Evolutionary conservation across 768 basidiomycete species (phyloP).

Genomic region (Russula compacta): DNA sequence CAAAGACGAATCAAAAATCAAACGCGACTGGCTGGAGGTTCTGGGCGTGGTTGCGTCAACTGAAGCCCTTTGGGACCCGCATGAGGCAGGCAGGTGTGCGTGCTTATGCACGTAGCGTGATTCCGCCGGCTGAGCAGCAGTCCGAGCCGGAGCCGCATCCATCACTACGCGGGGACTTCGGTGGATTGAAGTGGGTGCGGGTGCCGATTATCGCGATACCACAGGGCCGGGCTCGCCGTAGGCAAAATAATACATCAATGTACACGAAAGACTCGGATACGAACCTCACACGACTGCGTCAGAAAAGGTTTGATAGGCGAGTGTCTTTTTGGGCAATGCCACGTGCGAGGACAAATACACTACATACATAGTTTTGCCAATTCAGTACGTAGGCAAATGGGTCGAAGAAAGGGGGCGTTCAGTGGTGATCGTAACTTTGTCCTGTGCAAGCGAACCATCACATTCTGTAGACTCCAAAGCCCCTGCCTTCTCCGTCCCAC

Average conservation of each 20-base stretch:
- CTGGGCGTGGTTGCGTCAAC: too few relatives aligned
- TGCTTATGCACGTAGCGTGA: too few relatives aligned
- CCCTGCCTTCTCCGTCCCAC: conserved; percentile 62
- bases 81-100: too few relatives aligned
- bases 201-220: too few relatives aligned
- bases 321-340: neutral
- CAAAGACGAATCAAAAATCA: too few relatives aligned
- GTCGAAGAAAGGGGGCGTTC: neutral
- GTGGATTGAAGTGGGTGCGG: neutral
- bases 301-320: neutral
- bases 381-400: neutral
- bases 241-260: too few relatives aligned
- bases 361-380: neutral
- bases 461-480: conserved; percentile 92
- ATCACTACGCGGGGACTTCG: neutral
- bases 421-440: neutral
- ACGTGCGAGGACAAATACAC: neutral
- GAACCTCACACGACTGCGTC: too few relatives aligned
- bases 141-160: neutral
- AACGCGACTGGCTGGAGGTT: too few relatives aligned
- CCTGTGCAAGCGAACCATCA: conserved; percentile 24
- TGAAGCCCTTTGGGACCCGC: too few relatives aligned
- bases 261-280: too few relatives aligned
- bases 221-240: too few relatives aligned
- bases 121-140: neutral